Percentiles rank a stretch among this genome's conserved stretches.
Conservation (phyloP, 495 filamentous ascomycete species). For the Hypoxylon cercidicola region DNA sequence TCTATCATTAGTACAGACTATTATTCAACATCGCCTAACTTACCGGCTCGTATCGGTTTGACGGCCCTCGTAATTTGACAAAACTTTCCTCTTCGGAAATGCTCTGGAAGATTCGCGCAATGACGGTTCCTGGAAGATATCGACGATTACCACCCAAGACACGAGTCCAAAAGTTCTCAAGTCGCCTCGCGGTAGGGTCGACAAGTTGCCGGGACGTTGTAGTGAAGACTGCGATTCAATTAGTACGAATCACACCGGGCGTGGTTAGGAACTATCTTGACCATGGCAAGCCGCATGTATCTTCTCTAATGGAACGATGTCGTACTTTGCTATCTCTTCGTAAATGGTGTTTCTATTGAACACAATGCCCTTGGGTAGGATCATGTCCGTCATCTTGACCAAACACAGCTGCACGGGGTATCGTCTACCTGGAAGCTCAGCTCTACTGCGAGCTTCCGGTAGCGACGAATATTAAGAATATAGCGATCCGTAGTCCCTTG, state of each 20-base stretch:
- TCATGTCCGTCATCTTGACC: constrained; percentile 48
- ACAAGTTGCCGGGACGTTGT: constrained; percentile 60
- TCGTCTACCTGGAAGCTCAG: constrained; percentile 42
- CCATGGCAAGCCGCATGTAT: constrained; percentile 63
- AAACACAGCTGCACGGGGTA: constrained; percentile 25
- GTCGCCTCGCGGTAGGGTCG: constrained; percentile 63
- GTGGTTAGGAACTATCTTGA: constrained; percentile 46
- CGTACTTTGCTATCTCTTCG: constrained; percentile 59
- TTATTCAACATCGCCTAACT: constrained; percentile 23
- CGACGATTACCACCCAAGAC: constrained; percentile 63
- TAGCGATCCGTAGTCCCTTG: constrained; percentile 34
- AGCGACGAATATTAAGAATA: constrained; percentile 36
- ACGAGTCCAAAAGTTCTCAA: constrained; percentile 68
- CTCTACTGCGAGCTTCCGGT: constrained; percentile 32
- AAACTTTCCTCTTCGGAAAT: constrained; percentile 61
- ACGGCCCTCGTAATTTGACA: constrained; percentile 56
- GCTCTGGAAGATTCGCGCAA: constrained; percentile 60
- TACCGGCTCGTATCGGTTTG: constrained; percentile 58
- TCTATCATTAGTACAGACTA: constrained; percentile 20
- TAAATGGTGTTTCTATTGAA: constrained; percentile 57
- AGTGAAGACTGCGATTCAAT: constrained; percentile 56
- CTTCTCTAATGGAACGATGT: constrained; percentile 57
- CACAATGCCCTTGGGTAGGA: constrained; percentile 61
- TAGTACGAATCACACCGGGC: constrained; percentile 25
- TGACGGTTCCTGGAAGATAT: constrained; percentile 54